Base-by-base conservation (phyloP, 2,329 filamentous ascomycete genomes). In the Fusarium sp. region DNA sequence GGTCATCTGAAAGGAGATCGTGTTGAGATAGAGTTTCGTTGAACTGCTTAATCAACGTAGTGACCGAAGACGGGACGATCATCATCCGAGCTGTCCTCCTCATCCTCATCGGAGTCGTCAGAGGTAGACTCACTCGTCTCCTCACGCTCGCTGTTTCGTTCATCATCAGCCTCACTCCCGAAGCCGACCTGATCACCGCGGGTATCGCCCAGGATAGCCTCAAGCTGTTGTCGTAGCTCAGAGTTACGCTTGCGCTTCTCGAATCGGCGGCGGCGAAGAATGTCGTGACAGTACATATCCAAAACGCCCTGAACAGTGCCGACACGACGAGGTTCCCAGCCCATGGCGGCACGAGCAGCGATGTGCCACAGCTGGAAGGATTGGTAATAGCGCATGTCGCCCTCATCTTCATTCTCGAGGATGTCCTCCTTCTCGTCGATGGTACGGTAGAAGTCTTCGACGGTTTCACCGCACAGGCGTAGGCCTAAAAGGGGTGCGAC, bases 321-420 rank as follows among this genome's bases (percentile, higher is more conserved):
- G 1, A 42, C 23, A 1, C 53, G 62, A 12, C 49, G 51, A 5
- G 48, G 46, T 25, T 74, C 64, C 72, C 72, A 74, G 13, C 13
- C 50, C 37, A 42, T 47, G 27, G 65, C 67, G 9, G 69, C 69
- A 5, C 65, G 61, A 4, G 53, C 58, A 7, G 70, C 54, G 13
- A 74, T 43, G 41, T 73, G 69, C 64, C 70, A 65, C 14, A 74
- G 47, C 28, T 74, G 59, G 4, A 53, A 46, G 1, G 69, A 50
- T 28, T 74, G 72, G 12, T 55, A 32, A 8, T 27, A 49, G 28
- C 57, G 53, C n/a, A 64, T 40, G 2, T 40, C 45, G 1, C 51
- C 16, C 13, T 64, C 59, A 4, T 68, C 21, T 0, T 63, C 57
- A 7, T 54, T 54, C 16, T 50, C 45, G 4, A 59, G 54, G 4